A percentile compares a stretch with the other conserved stretches of the same genome.
Evolutionary conservation across 2,329 filamentous ascomycete species (phyloP).

Genomic region (Alternaria gaisen): DNA sequence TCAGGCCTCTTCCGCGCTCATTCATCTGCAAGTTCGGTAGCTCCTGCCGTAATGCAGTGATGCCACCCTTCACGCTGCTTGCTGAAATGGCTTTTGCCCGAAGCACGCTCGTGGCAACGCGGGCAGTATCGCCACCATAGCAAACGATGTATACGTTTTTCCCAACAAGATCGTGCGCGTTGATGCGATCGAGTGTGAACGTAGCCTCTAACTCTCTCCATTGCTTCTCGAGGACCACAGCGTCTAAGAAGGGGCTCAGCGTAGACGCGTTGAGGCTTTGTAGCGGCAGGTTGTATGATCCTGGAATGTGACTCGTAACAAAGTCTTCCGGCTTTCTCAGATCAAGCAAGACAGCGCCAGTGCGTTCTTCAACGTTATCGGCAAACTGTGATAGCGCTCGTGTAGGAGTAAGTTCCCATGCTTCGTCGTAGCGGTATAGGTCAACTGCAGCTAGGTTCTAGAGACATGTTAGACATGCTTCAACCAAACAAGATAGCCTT

Average conservation of each 20-base stretch:
- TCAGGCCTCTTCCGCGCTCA: constrained; percentile 6
- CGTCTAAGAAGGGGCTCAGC: constrained; percentile 27
- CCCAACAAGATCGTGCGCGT: constrained; percentile 26
- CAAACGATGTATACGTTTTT: constrained; percentile 31
- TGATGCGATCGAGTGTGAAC: constrained; percentile 27
- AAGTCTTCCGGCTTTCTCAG: constrained; percentile 31
- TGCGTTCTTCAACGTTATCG: background rate
- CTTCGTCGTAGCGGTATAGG: constrained; percentile 33
- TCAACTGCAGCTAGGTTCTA: constrained; percentile 32
- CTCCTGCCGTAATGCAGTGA: constrained; percentile 17
- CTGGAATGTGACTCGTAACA: constrained; percentile 24
- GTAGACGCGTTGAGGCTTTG: constrained; percentile 23
- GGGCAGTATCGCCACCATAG: constrained; percentile 30
- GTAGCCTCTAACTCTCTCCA: constrained; percentile 31
- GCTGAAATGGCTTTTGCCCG: constrained; percentile 26
- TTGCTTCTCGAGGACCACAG: constrained; percentile 25
- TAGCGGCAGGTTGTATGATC: constrained; percentile 31
- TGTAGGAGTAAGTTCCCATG: constrained; percentile 28
- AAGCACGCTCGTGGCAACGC: constrained; percentile 32
- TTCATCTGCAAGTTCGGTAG: constrained; percentile 23
- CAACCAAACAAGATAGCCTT: background rate
- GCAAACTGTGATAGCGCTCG: constrained; percentile 22
- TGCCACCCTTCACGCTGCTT: constrained; percentile 29
- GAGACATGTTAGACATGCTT: background rate
- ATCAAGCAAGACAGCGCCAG: constrained; percentile 21